Conservation (phyloP, 148 eudicot species). For the Chenopodium suecicum region DNA sequence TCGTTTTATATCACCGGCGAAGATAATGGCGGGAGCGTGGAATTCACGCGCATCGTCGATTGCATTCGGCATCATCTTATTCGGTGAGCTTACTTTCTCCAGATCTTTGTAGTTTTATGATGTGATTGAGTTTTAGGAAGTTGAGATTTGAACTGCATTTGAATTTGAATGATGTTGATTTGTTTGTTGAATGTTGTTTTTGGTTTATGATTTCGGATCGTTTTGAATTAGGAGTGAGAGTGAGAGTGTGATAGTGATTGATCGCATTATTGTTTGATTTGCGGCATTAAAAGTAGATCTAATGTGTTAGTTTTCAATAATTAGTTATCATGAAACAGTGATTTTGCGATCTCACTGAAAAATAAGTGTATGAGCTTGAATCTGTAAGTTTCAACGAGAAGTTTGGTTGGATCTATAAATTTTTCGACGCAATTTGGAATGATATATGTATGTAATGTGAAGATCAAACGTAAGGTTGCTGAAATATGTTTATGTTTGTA, state of each 20-base stretch:
- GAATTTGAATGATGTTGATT: neutral
- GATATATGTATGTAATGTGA: neutral
- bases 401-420: neutral
- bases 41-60: conserved; percentile 43
- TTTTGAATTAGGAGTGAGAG: neutral
- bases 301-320: neutral
- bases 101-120: conserved; percentile 12
- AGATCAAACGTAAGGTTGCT: neutral
- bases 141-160: neutral
- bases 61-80: conserved; percentile 43
- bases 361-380: neutral
- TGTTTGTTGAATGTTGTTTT: neutral
- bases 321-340: neutral
- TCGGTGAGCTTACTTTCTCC: conserved; percentile 37
- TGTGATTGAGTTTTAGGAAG: neutral
- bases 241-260: neutral
- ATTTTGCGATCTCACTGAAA: no score
- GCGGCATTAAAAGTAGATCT: conserved; percentile 16
- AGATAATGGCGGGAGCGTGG: conserved; percentile 46
- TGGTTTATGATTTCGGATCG: neutral
- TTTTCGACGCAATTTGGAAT: neutral
- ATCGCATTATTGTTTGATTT: neutral
- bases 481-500: neutral
- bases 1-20: neutral
- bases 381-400: neutral